Evolutionary conservation across 805 yeast genomes (phyloP).

Genomic region (Wickerhamiella siamensis): DNA sequence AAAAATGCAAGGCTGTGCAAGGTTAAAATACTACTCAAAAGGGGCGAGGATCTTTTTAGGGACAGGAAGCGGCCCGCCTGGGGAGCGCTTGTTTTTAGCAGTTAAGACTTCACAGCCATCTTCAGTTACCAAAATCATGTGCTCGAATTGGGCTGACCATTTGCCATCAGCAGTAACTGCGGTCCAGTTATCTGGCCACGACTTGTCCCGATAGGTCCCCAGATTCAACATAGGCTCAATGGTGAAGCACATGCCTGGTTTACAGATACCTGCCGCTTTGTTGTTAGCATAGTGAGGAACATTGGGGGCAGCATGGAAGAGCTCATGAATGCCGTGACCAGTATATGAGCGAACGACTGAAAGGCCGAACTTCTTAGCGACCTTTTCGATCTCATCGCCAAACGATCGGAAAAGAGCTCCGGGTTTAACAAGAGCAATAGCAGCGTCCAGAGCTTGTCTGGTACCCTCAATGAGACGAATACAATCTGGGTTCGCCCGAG

Average conservation of each 20-base stretch:
- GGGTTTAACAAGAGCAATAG: conserved; percentile 78
- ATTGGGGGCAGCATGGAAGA: conserved; percentile 85
- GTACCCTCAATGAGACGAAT: conserved; percentile 85
- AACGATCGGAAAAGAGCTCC: conserved; percentile 76
- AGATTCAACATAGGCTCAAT: conserved; percentile 93
- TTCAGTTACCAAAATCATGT: conserved; percentile 83
- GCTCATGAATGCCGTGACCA: conserved; percentile 83
- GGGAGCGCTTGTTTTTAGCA: conserved; percentile 63
- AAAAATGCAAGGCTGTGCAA: not conserved
- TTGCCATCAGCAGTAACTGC: conserved; percentile 82
- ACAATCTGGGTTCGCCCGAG: conserved; percentile 61
- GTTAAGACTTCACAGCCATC: conserved; percentile 84
- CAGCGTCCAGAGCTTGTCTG: conserved; percentile 72
- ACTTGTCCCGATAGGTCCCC: conserved; percentile 64
- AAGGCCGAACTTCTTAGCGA: conserved; percentile 62
- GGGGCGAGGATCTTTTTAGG: conserved; percentile 10
- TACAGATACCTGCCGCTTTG: conserved; percentile 85
- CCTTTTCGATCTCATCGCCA: conserved; percentile 78
- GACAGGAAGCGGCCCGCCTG: conserved; percentile 58
- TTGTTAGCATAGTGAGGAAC: conserved; percentile 90
- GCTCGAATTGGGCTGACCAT: conserved; percentile 84
- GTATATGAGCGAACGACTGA: conserved; percentile 82
- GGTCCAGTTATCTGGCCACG: conserved; percentile 99
- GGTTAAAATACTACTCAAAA: not conserved
- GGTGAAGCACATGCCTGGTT: conserved; percentile 93